Evolutionary conservation across 2,329 filamentous ascomycete genomes (phyloP), one percentile per base, ranked within the genome.

Genomic region (Fusarium sp.): DNA sequence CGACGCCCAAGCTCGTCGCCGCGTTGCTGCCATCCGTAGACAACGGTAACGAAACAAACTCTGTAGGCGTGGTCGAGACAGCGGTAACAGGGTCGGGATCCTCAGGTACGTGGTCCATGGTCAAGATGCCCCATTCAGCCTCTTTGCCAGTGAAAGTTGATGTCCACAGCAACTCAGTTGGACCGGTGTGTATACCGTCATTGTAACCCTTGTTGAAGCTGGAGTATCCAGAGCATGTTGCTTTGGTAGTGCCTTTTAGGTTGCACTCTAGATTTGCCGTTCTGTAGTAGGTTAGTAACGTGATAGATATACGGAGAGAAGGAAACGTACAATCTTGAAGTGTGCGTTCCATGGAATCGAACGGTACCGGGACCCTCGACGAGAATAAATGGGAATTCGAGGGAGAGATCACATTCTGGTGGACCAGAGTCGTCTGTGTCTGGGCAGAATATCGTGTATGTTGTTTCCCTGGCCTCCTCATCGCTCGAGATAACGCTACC

Each of bases 381-480:
- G 58, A 85, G 78, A 47, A 82, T 67, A 65, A 85, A 85, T 6
- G 83, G 83, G 36, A 84, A 79, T 44, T 83, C 81, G 15, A 82
- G 79, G 8, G 80, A 80, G 9, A 85, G 74, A 56, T 81, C 79
- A 72, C 83, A 85, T 8, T 76, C 77, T 8, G 75, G 76, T 4
- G 79, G 77, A n/a, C 78, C 77, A 56, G 80, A 73, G 31, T 80
- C 77, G 11, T 79, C 78, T 54, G 80, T 74, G 37, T 81, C 77
- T 11, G 80, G 79, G 62, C 83, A 85, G 70, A 85, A 85, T 40
- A 85, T 81, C 58, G 83, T 84, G 64, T 83, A 85, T 26, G 81
- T 81, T 16, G 83, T 85, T 61, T 79, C 69, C 57, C 67, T 72
- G 8, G 73, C 75, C 11, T 74, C 57, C 16, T 73, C 66, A 59